phyloP scores from a whole-genome alignment of 139 green algal genomes.

The Haematococcus lacustris region DNA sequence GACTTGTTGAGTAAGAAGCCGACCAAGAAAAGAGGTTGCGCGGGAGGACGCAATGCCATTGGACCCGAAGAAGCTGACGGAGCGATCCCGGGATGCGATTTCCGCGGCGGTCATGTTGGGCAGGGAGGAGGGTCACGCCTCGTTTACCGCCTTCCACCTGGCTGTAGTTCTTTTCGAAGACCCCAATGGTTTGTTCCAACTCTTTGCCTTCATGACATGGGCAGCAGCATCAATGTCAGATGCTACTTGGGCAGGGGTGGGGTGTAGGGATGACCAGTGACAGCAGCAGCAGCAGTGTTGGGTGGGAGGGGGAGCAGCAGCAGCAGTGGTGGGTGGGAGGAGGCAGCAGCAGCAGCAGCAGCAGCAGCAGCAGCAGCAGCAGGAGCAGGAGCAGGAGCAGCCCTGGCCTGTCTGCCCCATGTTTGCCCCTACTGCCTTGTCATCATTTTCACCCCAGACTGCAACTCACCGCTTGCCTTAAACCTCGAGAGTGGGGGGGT shows the following conservation, averaged over 20 bases:
- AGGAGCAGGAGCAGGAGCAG: too few species aligned
- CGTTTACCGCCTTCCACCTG: constrained; percentile 61
- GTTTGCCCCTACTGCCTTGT: too few species aligned
- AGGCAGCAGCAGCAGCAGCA: too few species aligned
- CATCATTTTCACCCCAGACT: too few species aligned
- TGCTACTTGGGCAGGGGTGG: not conserved
- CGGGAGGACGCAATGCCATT: too few species aligned
- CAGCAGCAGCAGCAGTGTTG: not conserved
- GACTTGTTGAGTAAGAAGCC: too few species aligned
- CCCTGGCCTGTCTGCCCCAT: too few species aligned
- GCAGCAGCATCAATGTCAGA: not conserved
- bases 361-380: too few species aligned
- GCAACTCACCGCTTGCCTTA: too few species aligned
- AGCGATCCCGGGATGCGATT: constrained; percentile 23
- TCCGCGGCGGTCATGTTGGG: constrained; percentile 34
- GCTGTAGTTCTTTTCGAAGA: constrained; percentile 68
- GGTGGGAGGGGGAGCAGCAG: not conserved
- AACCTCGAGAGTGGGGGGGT: too few species aligned
- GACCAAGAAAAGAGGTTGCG: too few species aligned
- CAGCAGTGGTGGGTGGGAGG: too few species aligned
- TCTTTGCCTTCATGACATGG: not conserved
- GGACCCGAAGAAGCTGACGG: constrained; percentile 55
- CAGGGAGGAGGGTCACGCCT: constrained; percentile 43
- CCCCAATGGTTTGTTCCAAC: constrained; percentile 6
- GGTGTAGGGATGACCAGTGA: not conserved